Evolutionary conservation across 2,329 filamentous ascomycete species (phyloP).

Genomic region (Aspergillus sp.): DNA sequence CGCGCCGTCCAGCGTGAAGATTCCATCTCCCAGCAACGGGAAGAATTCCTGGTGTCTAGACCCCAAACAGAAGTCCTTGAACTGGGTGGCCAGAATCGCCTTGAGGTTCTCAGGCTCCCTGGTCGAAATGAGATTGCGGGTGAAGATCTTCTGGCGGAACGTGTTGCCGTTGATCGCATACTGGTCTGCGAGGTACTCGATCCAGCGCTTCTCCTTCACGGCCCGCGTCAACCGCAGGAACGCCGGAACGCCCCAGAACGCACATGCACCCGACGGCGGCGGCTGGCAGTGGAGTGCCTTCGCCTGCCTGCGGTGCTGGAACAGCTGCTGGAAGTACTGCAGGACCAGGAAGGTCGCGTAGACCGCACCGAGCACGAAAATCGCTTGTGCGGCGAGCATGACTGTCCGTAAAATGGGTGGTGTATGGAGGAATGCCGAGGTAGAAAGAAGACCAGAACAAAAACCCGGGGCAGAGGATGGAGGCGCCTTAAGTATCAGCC

Average conservation of each 20-base stretch:
- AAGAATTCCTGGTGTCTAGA: slow-evolving; percentile 57
- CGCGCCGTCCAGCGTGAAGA: slow-evolving; percentile 62
- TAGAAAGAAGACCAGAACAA: not conserved
- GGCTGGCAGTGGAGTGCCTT: slow-evolving; percentile 19
- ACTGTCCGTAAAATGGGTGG: not conserved
- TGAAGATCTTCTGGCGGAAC: slow-evolving; percentile 14
- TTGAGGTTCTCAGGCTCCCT: slow-evolving; percentile 59
- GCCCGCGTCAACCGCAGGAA: slow-evolving; percentile 17
- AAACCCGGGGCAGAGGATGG: no score
- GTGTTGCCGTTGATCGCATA: slow-evolving; percentile 18
- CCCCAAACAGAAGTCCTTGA: slow-evolving; percentile 73
- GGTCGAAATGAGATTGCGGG: slow-evolving; percentile 16
- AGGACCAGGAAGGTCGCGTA: slow-evolving; percentile 14
- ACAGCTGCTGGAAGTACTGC: slow-evolving; percentile 12
- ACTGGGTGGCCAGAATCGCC: slow-evolving; percentile 73
- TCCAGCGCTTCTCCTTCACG: slow-evolving; percentile 20
- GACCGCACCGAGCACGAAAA: slow-evolving; percentile 12
- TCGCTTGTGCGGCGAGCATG: slow-evolving; percentile 15
- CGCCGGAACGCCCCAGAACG: slow-evolving; percentile 15
- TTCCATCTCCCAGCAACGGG: slow-evolving; percentile 39
- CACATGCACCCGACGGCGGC: slow-evolving; percentile 4
- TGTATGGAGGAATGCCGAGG: not conserved
- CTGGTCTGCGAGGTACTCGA: slow-evolving; percentile 18
- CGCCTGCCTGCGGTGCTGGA: slow-evolving; percentile 15
- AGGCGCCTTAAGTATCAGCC: not conserved